Evolutionary conservation across 1,284 basidiomycete species (phyloP), one percentile per base, ranked within the genome.

Genomic region (Cryptococcus sp.): DNA sequence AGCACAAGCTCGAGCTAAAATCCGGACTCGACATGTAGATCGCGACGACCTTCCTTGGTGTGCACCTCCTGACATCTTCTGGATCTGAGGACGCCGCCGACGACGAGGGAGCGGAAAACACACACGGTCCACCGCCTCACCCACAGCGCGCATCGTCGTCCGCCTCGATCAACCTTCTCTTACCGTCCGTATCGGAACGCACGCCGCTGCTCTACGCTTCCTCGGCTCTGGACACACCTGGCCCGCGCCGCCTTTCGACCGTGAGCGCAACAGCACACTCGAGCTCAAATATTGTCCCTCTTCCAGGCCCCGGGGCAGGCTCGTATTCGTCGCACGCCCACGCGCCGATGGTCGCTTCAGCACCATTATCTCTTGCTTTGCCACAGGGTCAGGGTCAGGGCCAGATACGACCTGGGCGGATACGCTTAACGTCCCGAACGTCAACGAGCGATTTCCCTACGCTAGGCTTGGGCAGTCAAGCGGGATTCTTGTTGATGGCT

Each of bases 21-120:
- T 54, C 16, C 13, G 19, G 25, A 11, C 41, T 8, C 10, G 39
- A 47, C 52, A 89, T 89, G 80, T 84, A 46, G 93, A 73, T 76
- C 53, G 69, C 68, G 0, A 75, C 72, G 2, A 76, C 73, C 16
- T 78, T 76, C 57, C 54, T 74, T 6, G 76, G 93, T 0, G 93
- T 96, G 3, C 93, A 93, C 76, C 71, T 81, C 43, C 69, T 81
- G 40, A 81, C 80, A 20, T 61, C 68, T 7, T 58, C 59, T 8
- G 41, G 40, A 20, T 42, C 46, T 7, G 19, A 27, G 5, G 27
- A 23, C 46, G 52, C 57, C 7, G 46, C 46, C 15, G 47, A 55
- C 5, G 55, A 56, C 7, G 50, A 56, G 8, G 47, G 53, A 23
- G 42, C 50, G 63, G 16, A 48, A 38, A 22, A 17, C 23, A 47